A percentile compares a stretch with the other conserved stretches of the same genome.
Evolutionary conservation across 1,139 yeast species (phyloP).

Genomic region (Ashbya aceris): DNA sequence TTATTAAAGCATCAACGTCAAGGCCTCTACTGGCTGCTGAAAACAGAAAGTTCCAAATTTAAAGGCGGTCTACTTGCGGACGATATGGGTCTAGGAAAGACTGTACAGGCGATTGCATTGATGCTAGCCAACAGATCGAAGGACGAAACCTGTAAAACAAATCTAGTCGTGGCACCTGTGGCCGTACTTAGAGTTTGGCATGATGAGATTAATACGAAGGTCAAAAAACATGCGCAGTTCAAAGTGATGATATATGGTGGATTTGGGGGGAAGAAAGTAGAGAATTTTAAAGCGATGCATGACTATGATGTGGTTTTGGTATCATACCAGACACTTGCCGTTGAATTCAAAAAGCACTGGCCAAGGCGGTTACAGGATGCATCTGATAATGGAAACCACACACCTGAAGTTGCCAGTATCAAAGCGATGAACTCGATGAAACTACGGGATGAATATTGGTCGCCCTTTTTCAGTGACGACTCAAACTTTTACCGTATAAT

Average conservation of each 20-base stretch:
- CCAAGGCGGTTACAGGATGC: slow-evolving; percentile 17
- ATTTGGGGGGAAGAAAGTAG: slow-evolving; percentile 32
- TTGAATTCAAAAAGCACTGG: slow-evolving; percentile 58
- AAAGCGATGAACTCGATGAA: slow-evolving; percentile 28
- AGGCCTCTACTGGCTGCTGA: slow-evolving; percentile 74
- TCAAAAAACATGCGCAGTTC: slow-evolving; percentile 40
- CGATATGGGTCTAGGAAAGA: slow-evolving; percentile 93
- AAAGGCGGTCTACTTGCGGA: slow-evolving; percentile 84
- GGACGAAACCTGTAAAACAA: slow-evolving; percentile 38
- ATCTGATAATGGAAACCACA: slow-evolving; percentile 15
- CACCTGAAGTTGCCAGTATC: slow-evolving; percentile 35
- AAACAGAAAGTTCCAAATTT: slow-evolving; percentile 51
- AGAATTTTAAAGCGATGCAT: slow-evolving; percentile 39
- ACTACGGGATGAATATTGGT: slow-evolving; percentile 35
- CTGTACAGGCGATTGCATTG: slow-evolving; percentile 70
- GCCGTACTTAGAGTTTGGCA: slow-evolving; percentile 80
- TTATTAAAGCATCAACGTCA: slow-evolving; percentile 76
- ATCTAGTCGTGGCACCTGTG: slow-evolving; percentile 78
- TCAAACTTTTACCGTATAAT: slow-evolving; percentile 58
- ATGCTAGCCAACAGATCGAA: slow-evolving; percentile 47
- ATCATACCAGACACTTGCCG: slow-evolving; percentile 62
- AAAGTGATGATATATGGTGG: slow-evolving; percentile 58
- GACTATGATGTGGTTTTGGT: slow-evolving; percentile 67
- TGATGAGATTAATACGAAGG: slow-evolving; percentile 57
- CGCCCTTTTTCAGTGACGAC: slow-evolving; percentile 58